Evolutionary conservation across 2,329 filamentous ascomycete species (phyloP), one percentile per base, ranked within the genome.

Genomic region (Aspergillus terreus): DNA sequence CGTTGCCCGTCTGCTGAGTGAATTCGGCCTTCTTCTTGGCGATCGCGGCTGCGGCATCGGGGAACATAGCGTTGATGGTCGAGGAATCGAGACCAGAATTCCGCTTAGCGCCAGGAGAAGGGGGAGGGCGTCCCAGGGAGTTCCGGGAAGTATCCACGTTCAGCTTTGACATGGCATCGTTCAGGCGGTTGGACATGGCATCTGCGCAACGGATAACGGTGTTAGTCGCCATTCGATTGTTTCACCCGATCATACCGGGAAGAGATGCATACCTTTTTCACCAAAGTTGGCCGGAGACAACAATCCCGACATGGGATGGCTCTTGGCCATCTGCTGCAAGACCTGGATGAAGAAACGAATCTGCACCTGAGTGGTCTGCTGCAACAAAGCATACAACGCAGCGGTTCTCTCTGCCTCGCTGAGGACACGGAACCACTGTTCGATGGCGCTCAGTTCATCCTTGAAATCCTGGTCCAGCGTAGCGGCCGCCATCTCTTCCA

Each of bases 391-490:
- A 71, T 99, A 99, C 52, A 97, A 77, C 45, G 94, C 94, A 56
- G 94, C 94, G 17, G 94, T 99, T 57, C 94, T 83, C 75, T 99
- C 94, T 25, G 94, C 92, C 75, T 97, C 94, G 67, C 92, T 97
- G 58, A 99, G 78, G 49, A 99, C 94, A 56, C 92, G 87, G 74
- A 99, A 99, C 94, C 94, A 99, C 78, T 99, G 94, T 76, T 99
- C 94, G 67, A 99, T 99, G 61, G 94, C 94, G 69, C 91, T 96
- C 55, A 99, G 82, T 74, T 99, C 94, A 73, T 97, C 94, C 77
- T 99, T 99, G 80, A 99, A 99, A 69, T 99, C 94, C 77, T 99
- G 94, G 69, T 99, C 94, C 49, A 97, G 79, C n/a, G 94, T 97
- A 25, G 94, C 94, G 30, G 92, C 92, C 41, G 94, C 94, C 94